A percentile compares a stretch with the other conserved stretches of the same genome.
Conservation (phyloP, 179 eudicot species). For the Corrigiola litoralis region DNA sequence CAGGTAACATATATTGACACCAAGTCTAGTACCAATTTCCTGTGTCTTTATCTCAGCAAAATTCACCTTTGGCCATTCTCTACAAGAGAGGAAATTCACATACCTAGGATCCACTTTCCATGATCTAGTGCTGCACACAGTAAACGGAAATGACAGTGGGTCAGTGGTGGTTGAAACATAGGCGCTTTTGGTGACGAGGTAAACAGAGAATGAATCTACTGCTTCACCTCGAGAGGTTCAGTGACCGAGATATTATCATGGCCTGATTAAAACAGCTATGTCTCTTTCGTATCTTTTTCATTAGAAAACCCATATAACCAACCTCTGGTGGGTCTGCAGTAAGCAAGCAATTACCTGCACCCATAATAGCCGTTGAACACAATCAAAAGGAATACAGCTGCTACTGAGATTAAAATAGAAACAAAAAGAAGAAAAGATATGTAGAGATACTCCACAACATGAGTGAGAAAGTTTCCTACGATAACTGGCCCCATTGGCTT, state of each 20-base stretch:
- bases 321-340: conserved; percentile 21
- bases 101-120: conserved; percentile 9
- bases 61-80: not conserved
- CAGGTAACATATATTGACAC: too few species aligned
- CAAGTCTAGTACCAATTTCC: too few species aligned
- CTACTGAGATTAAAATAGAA: not conserved
- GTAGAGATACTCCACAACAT: conserved; percentile 26
- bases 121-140: conserved; percentile 3
- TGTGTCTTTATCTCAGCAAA: too few species aligned
- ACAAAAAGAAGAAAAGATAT: conserved; percentile 7
- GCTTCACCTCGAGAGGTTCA: conserved; percentile 14
- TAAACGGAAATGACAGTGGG: conserved; percentile 13
- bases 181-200: conserved; percentile 13
- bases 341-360: conserved; percentile 29
- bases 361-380: conserved; percentile 31
- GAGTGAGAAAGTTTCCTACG: conserved; percentile 39
- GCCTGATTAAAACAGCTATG: conserved; percentile 11
- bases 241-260: conserved; percentile 16
- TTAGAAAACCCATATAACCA: conserved; percentile 17
- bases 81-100: not conserved
- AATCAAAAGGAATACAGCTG: not conserved
- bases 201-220: conserved; percentile 15
- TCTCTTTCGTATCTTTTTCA: conserved; percentile 5
- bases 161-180: conserved; percentile 12
- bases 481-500: conserved; percentile 35